A percentile compares a stretch with the other conserved stretches of the same genome.
phyloP scores from a whole-genome alignment of 768 basidiomycete species.

The Leccinum incarnatum region DNA sequence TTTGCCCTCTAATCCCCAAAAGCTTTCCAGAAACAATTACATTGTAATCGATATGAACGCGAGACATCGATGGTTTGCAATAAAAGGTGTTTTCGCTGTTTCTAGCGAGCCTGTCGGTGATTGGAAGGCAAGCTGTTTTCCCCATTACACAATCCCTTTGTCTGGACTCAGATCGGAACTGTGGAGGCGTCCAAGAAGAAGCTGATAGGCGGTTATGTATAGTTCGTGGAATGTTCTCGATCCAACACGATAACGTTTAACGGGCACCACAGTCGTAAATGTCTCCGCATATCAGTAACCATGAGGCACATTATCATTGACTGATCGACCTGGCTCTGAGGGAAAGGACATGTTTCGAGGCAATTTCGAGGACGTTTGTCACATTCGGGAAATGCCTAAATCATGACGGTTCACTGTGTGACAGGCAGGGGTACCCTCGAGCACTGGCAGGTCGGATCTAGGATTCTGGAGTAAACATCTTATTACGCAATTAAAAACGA shows the following conservation, averaged over 20 bases:
- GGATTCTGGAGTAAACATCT: constrained; percentile 1
- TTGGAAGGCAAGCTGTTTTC: constrained; percentile 9
- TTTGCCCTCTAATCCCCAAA: constrained; percentile 15
- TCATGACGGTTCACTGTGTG: neutral
- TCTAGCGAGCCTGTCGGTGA: constrained; percentile 9
- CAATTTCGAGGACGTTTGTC: neutral
- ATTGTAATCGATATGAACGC: constrained; percentile 39
- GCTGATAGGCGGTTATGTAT: neutral
- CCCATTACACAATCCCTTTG: constrained; percentile 10
- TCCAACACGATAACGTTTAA: neutral
- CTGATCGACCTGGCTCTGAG: neutral
- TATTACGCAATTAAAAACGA: constrained; percentile 18
- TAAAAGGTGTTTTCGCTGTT: constrained; percentile 1
- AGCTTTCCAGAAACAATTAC: constrained; percentile 44
- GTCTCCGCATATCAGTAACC: neutral
- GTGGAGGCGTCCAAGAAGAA: neutral
- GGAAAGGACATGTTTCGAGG: neutral
- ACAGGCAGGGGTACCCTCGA: neutral
- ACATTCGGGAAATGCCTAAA: neutral
- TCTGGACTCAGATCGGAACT: neutral
- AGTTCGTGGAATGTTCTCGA: neutral
- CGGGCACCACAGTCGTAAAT: neutral
- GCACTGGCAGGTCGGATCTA: neutral
- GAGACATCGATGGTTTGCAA: constrained; percentile 20
- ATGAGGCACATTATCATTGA: neutral